Evolutionary conservation across 257 asterid species (phyloP).

Genomic region (Solanum lycopersicoides): DNA sequence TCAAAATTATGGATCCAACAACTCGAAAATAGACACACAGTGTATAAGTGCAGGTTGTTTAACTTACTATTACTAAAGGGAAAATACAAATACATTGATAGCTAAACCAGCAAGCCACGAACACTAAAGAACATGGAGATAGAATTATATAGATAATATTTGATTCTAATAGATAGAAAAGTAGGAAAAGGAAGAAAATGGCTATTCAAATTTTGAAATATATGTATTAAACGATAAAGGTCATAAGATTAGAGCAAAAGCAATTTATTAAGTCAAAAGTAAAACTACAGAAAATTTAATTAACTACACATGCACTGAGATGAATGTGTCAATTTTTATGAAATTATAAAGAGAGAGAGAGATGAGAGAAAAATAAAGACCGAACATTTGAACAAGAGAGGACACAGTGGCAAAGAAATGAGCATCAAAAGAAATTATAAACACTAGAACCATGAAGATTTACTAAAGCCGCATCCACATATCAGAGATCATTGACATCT

Average conservation of each 20-base stretch:
- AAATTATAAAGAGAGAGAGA: neutral
- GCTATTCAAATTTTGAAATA: neutral
- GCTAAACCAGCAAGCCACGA: neutral
- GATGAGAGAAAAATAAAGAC: neutral
- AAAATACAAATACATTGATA: neutral
- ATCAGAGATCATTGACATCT: neutral
- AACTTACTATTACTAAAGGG: neutral
- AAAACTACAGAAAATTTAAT: neutral
- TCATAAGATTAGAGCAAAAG: neutral
- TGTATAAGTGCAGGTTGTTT: neutral
- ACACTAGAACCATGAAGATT: neutral
- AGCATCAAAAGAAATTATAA: neutral
- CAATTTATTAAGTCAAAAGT: neutral
- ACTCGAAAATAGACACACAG: neutral
- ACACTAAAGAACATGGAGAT: neutral
- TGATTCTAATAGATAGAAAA: neutral
- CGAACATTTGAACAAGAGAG: neutral
- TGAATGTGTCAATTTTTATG: neutral
- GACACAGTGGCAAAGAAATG: neutral
- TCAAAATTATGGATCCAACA: neutral
- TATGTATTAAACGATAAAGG: neutral
- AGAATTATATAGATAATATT: neutral
- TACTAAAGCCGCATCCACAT: neutral
- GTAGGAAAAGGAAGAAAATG: neutral
- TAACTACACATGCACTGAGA: neutral